Evolutionary conservation across 2,329 filamentous ascomycete species (phyloP).

Genomic region (Ophiostoma himal-ulmi): DNA sequence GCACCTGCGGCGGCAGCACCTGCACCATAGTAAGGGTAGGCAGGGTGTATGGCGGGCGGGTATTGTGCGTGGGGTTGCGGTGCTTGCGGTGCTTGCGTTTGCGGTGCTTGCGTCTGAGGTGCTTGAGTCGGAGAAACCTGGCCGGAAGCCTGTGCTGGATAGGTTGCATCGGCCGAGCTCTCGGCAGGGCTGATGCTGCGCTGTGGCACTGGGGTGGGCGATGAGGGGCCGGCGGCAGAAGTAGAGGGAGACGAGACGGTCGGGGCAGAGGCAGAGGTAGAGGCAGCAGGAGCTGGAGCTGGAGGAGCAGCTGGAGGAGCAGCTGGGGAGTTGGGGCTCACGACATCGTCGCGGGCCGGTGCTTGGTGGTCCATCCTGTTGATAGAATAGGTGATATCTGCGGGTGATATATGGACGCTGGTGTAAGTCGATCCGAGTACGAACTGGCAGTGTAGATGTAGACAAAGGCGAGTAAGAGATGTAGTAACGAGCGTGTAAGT

Average conservation of each 20-base stretch:
- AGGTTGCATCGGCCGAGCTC: not conserved
- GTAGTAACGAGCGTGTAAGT: not conserved
- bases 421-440: conserved; percentile 2
- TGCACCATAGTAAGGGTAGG: not conserved
- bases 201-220: not conserved
- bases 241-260: conserved; percentile 2
- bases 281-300: too few relatives aligned
- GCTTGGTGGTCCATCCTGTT: not conserved
- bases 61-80: not conserved
- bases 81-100: not conserved
- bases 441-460: not conserved
- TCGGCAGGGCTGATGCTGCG: conserved; percentile 6
- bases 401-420: not conserved
- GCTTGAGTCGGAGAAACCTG: not conserved
- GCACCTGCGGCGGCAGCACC: not conserved
- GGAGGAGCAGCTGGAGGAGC: not conserved
- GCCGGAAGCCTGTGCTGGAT: not conserved
- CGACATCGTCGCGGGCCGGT: not conserved
- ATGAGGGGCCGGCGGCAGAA: not conserved
- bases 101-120: not conserved
- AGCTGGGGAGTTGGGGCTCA: not conserved
- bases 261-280: not conserved
- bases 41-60: not conserved
- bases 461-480: not conserved
- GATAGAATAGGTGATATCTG: not conserved